phyloP scores from a whole-genome alignment of 306 rosid species.

The Sindora glabra region DNA sequence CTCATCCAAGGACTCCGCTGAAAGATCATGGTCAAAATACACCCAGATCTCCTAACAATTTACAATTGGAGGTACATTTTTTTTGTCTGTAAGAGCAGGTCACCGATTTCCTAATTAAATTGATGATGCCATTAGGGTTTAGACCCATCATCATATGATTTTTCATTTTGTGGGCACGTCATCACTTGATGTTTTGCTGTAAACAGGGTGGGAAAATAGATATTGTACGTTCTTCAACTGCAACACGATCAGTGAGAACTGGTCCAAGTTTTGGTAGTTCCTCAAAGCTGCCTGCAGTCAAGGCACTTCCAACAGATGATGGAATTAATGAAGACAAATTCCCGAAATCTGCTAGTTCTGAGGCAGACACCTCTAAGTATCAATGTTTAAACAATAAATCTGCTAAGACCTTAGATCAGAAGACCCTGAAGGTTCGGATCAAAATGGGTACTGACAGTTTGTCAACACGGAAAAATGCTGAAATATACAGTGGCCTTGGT shows the following conservation, averaged over 20 bases:
- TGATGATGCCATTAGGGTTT: conserved; percentile 2
- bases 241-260: conserved; percentile 49
- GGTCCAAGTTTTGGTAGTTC: conserved; percentile 56
- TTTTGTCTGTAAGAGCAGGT: neutral
- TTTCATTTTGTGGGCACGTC: conserved; percentile 7
- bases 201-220: conserved; percentile 58
- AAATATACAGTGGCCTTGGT: conserved; percentile 88
- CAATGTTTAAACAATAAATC: conserved; percentile 43
- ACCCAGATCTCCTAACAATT: conserved; percentile 64
- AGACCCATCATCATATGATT: neutral
- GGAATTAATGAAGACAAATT: conserved; percentile 46
- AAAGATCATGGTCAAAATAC: conserved; percentile 47
- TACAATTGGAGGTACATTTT: conserved; percentile 50
- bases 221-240: conserved; percentile 39
- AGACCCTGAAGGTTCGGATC: conserved; percentile 78
- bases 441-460: conserved; percentile 78
- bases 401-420: conserved; percentile 53
- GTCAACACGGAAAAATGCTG: conserved; percentile 61
- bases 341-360: conserved; percentile 25
- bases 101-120: neutral
- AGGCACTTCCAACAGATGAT: conserved; percentile 40
- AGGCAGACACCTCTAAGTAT: conserved; percentile 32
- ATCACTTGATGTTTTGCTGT: neutral
- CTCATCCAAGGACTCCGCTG: conserved; percentile 63
- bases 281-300: conserved; percentile 41